Percentiles rank a stretch among this genome's conserved stretches.
phyloP scores from a whole-genome alignment of 768 basidiomycete species.

The Leccinum uliginosum region DNA sequence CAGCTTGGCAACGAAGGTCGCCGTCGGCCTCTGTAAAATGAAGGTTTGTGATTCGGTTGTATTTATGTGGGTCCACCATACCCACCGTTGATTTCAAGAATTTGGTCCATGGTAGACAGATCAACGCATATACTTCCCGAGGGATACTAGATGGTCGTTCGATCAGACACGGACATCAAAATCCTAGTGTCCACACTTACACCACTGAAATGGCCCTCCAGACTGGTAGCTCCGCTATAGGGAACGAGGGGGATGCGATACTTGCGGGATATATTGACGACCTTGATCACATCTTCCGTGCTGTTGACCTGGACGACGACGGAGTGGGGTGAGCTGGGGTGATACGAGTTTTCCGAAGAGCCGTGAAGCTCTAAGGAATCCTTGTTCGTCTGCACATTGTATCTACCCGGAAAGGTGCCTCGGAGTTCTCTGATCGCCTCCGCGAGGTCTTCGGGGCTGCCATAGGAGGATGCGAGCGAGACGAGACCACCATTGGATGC shows the following conservation, averaged over 20 bases:
- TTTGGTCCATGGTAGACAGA: conserved; percentile 61
- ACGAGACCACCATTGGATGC: background rate
- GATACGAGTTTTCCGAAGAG: conserved; percentile 67
- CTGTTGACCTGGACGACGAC: conserved; percentile 54
- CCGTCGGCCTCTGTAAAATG: conserved; percentile 54
- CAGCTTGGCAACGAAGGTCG: conserved; percentile 74
- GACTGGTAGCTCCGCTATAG: conserved; percentile 80
- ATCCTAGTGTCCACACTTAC: conserved; percentile 34
- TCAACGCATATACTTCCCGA: conserved; percentile 66
- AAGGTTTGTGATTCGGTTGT: background rate
- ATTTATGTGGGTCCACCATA: conserved; percentile 12
- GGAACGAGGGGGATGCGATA: conserved; percentile 74
- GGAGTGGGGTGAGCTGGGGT: conserved; percentile 53
- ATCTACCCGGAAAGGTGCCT: conserved; percentile 40
- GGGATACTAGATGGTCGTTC: conserved; percentile 26
- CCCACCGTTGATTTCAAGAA: conserved; percentile 52
- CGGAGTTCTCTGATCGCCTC: conserved; percentile 53
- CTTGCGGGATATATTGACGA: conserved; percentile 72
- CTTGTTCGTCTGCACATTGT: conserved; percentile 47
- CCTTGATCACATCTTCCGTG: conserved; percentile 79
- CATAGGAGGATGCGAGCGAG: conserved; percentile 34
- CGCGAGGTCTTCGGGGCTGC: conserved; percentile 42
- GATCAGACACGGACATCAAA: background rate
- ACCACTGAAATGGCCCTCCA: conserved; percentile 84
- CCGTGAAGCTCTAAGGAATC: conserved; percentile 53